A percentile compares a stretch with the other conserved stretches of the same genome.
Evolutionary conservation across 2,329 filamentous ascomycete genomes (phyloP).

Genomic region (Sphaerulina vaccinii): DNA sequence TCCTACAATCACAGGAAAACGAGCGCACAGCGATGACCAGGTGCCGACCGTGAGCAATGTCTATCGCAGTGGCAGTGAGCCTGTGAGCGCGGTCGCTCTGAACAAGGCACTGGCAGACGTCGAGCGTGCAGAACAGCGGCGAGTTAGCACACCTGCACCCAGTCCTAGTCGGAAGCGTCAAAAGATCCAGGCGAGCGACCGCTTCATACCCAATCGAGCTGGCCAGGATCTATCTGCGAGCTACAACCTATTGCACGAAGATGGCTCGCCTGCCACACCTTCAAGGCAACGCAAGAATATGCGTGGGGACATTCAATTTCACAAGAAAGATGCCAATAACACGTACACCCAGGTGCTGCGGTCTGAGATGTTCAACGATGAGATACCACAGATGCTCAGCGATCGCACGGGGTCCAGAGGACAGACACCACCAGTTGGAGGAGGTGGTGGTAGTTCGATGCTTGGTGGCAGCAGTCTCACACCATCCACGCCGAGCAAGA

Average conservation of each 20-base stretch:
- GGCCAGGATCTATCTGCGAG: constrained; percentile 92
- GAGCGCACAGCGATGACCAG: constrained; percentile 36
- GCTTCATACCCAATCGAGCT: constrained; percentile 92
- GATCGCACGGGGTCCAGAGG: constrained; percentile 54
- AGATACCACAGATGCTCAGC: constrained; percentile 77
- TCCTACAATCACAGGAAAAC: constrained; percentile 54
- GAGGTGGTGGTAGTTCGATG: constrained; percentile 61
- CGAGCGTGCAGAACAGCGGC: constrained; percentile 57
- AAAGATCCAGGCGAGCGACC: constrained; percentile 59
- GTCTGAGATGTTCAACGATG: constrained; percentile 87
- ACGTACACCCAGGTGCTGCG: constrained; percentile 87
- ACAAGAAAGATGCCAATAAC: constrained; percentile 91
- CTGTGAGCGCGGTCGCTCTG: constrained; percentile 59
- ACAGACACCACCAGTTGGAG: constrained; percentile 72
- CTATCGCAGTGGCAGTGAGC: constrained; percentile 48
- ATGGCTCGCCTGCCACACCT: constrained; percentile 87
- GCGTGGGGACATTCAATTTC: constrained; percentile 88
- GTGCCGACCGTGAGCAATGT: constrained; percentile 18
- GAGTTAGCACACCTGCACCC: constrained; percentile 60
- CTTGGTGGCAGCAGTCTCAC: constrained; percentile 72
- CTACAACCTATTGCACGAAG: constrained; percentile 87
- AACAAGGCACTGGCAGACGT: constrained; percentile 62
- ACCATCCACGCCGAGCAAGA: constrained; percentile 94
- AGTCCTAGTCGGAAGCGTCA: constrained; percentile 70
- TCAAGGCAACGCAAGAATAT: constrained; percentile 85